phyloP scores from a whole-genome alignment of 129 eudicot species.

The Flaveria robusta region DNA sequence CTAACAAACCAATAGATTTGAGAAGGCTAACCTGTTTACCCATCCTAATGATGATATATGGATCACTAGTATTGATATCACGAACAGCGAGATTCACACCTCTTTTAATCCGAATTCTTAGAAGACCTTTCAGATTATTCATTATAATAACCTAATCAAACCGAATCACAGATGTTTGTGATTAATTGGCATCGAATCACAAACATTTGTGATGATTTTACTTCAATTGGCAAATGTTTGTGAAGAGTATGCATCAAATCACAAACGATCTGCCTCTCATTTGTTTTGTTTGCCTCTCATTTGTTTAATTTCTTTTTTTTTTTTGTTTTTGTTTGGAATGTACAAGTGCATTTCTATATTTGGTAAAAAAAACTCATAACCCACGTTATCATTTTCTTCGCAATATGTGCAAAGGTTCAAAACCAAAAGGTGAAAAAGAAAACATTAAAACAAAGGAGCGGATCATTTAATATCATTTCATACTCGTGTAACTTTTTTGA shows the following conservation, averaged over 20 bases:
- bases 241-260: neutral
- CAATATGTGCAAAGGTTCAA: neutral
- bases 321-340: constrained; percentile 18
- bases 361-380: constrained; percentile 6
- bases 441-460: neutral
- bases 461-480: neutral
- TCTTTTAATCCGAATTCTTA: constrained; percentile 61
- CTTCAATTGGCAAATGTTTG: constrained; percentile 9
- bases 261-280: constrained; percentile 10
- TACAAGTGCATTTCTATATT: constrained; percentile 14
- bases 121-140: constrained; percentile 70
- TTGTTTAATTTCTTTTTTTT: neutral
- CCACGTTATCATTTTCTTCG: neutral
- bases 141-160: constrained; percentile 36
- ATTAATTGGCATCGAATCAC: constrained; percentile 9
- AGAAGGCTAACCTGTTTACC: constrained; percentile 61
- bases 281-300: neutral
- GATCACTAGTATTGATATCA: constrained; percentile 76
- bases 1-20: neutral
- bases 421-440: neutral
- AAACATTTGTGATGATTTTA: constrained; percentile 4
- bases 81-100: constrained; percentile 81
- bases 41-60: constrained; percentile 70
- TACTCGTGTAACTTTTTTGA: neutral
- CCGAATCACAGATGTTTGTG: constrained; percentile 21